Evolutionary conservation across 2,329 filamentous ascomycete species (phyloP).

Genomic region (Huntiella bhutanensis): DNA sequence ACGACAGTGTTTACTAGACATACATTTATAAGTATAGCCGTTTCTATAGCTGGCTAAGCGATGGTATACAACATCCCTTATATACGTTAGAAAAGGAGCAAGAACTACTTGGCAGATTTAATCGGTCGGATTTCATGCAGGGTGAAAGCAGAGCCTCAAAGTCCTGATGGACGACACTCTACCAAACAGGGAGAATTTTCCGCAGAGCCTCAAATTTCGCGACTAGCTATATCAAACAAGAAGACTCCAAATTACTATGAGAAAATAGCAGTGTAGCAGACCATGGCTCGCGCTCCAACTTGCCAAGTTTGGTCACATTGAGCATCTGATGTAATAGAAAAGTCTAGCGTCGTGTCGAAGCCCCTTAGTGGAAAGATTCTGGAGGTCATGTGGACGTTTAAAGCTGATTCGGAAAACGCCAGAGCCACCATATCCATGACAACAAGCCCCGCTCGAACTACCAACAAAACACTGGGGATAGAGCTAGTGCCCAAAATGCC

Average conservation of each 20-base stretch:
- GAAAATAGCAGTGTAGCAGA: background rate
- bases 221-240: background rate
- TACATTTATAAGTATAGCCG: too few species aligned
- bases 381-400: background rate
- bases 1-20: too few species aligned
- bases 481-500: background rate
- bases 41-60: too few species aligned
- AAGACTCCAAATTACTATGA: background rate
- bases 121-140: too few species aligned
- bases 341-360: too few species aligned
- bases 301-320: background rate
- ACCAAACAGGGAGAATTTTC: background rate
- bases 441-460: background rate
- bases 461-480: background rate
- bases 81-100: too few species aligned
- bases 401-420: background rate
- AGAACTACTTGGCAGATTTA: too few species aligned
- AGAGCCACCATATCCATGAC: constrained; percentile 4
- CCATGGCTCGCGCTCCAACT: background rate
- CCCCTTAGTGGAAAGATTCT: background rate
- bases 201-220: constrained; percentile 1
- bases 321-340: background rate
- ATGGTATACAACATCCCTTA: too few species aligned
- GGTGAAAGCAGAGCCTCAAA: background rate
- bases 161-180: background rate